A percentile compares a stretch with the other conserved stretches of the same genome.
phyloP scores from a whole-genome alignment of 2,329 filamentous ascomycete species.

The Bipolaris zeicola region DNA sequence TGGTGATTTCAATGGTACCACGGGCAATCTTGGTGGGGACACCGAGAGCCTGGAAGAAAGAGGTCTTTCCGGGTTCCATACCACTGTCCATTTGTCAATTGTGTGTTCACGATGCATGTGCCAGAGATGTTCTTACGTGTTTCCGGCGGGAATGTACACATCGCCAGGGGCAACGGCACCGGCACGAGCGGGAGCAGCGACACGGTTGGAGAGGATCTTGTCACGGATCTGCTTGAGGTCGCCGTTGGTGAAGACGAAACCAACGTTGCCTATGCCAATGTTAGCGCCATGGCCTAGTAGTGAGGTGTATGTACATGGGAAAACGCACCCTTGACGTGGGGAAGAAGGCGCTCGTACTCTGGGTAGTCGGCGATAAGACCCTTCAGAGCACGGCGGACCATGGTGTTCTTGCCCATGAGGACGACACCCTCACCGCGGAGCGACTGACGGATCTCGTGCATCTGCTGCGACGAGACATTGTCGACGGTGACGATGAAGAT shows the following conservation, averaged over 20 bases:
- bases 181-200: conserved; percentile 95
- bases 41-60: conserved; percentile 99
- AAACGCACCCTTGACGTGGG: conserved; percentile 77
- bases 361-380: conserved; percentile 88
- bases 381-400: conserved; percentile 98
- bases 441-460: conserved; percentile 98
- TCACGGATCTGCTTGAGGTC: conserved; percentile 92
- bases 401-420: conserved; percentile 99
- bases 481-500: conserved; percentile 92
- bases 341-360: conserved; percentile 97
- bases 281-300: conserved; percentile 22
- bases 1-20: conserved; percentile 99
- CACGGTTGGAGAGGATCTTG: conserved; percentile 95
- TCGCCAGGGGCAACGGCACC: conserved; percentile 93
- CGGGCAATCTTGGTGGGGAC: conserved; percentile 99
- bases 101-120: neutral
- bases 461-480: conserved; percentile 99
- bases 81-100: conserved; percentile 55
- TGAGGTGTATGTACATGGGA: neutral
- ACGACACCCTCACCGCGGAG: conserved; percentile 93
- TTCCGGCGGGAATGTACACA: conserved; percentile 95
- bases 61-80: conserved; percentile 99
- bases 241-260: conserved; percentile 97
- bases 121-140: conserved; percentile 64
- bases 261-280: conserved; percentile 73